Base-by-base conservation (phyloP, 345 rosid genomes). In the Eutrema yunnanense region DNA sequence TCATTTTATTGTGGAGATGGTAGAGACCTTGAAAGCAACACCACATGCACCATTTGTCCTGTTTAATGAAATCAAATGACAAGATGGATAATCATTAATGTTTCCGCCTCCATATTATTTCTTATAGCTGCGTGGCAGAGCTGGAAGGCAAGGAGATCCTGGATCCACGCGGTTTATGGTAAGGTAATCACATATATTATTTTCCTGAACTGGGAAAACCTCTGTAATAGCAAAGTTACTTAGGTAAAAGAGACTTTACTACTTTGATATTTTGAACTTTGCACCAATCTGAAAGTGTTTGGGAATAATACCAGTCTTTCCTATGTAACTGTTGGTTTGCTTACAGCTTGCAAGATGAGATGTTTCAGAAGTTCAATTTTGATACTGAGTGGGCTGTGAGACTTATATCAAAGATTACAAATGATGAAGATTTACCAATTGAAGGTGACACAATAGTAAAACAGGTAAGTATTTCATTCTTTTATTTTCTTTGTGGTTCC, bases 91-190 rank as follows among this genome's bases (percentile, higher is more conserved):
- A 68, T 61, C 6, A 43, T 75, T 54, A 22, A 50, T 52, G 42
- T 58, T 66, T 59, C 62, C 42, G 14, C 16, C 27, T 69, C 59
- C 44, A 43, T 58, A 11, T 69, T 14, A 34, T 75, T 44, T 62
- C 51, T 69, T 54, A 47, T 76, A 93, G 98, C 98, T 93, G 75
- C 97, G 98, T 69, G 98, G 98, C 57, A 80, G 98, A 87, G 96
- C 98, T 72, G 98, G 96, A 82, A 86, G 98, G 82, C 97, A 93
- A 77, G 98, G 98, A 32, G 98, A 93, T 85, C 98, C 90, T 71
- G 97, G 97, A 78, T 93, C 98, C 52, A 90, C 98, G 8, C 86
- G 94, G 72, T 93, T 93, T 83, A 90, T 93, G 97, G 92, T 90
- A 71, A 90, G 98, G 98, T 93, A 88, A 74, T 74, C 41, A 47